Evolutionary conservation across 768 basidiomycete species (phyloP), one percentile per base, ranked within the genome.

Genomic region (Termitomyces sp.): DNA sequence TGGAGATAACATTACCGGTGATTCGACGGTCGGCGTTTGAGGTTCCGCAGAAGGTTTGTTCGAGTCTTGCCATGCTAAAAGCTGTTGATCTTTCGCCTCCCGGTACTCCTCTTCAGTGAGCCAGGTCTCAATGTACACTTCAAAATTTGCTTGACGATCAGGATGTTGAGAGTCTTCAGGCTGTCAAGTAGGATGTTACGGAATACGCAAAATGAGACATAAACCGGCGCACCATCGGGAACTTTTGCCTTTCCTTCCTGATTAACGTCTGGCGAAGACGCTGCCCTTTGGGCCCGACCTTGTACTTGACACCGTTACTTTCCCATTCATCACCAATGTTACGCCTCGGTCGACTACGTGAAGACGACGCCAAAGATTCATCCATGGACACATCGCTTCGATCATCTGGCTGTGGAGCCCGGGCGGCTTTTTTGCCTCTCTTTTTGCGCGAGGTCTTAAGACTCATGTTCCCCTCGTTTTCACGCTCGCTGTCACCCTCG

Each of bases 61-160:
- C 16, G 77, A 71, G 60, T 89, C 87, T 66, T 90, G 88, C 87
- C 87, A 89, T 18, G 83, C 85, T 18, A 91, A 68, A 38, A 83
- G 75, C 56, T 78, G 79, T 42, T 77, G 75, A 18, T 78, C 76
- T 62, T 89, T 89, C 1, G 87, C 85, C 49, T 77, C 77, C 51
- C 77, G 74, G 68, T 88, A 87, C 63, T 89, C 85, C 57, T 84
- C 87, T 56, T 91, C 89, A 12, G 84, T 84, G 54, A 90, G 76
- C 90, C 90, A 93, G 20, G 76, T 78, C 68, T 91, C 90, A n/a
- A 92, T 80, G 63, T 80, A 87, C 32, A 91, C 84, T 60, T 88
- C 84, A 26, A 90, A 72, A 58, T 84, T 82, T 22, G 80, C 83
- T 54, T 82, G 72, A 45, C 82, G 81, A 70, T 92, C 90, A 4